Base-by-base conservation (phyloP, 768 basidiomycete genomes). In the Chiua virens region DNA sequence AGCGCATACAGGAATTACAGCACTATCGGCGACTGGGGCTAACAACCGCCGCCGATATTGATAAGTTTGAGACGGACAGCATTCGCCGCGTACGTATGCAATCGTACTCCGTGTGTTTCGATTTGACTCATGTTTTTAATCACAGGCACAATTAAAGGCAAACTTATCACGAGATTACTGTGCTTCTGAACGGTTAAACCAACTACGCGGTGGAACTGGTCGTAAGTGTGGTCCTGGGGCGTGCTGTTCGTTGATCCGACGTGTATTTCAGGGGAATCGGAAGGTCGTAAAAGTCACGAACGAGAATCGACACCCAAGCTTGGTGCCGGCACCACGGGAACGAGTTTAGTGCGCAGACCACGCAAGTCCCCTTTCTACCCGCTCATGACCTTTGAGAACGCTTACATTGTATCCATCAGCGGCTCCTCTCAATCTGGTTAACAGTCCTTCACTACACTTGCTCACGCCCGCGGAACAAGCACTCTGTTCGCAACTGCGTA, bases 1-100 rank as follows among this genome's bases (percentile, higher is more conserved):
- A 92, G 67, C 79, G 87, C 35, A 96, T 98, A 63, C 80, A 86
- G 57, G 94, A 98, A 59, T 74, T 99, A 21, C 96, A 99, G 63
- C 83, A 87, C 43, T 96, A 92, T 67, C 85, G 96, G 8, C 79
- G 87, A 30, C 80, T 91, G 64, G 97, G 96, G 0, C 73, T 99
- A 23, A 85, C 84, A 3, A 89, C 88, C 2, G 71, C 83, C 8
- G 85, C 85, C n/a, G 96, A 98, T 56, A 89, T 95, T 30, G 92
- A 96, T 37, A 91, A 88, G 62, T 98, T 92, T 62, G 90, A 94
- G 41, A 68, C 72, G 34, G 91, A 92, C 63, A 73, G 83, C 46
- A 72, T 78, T 25, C 87, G 87, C 58, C 75, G 92, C 57, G 93
- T 93, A 62, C 51, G 86, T 56, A 32, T 40, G 7, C 38, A 9